These are phyloP conservation scores for Coffea eugenioides DNA, from an alignment of 257 asterid species.

Conservation along the genomic window DNA sequence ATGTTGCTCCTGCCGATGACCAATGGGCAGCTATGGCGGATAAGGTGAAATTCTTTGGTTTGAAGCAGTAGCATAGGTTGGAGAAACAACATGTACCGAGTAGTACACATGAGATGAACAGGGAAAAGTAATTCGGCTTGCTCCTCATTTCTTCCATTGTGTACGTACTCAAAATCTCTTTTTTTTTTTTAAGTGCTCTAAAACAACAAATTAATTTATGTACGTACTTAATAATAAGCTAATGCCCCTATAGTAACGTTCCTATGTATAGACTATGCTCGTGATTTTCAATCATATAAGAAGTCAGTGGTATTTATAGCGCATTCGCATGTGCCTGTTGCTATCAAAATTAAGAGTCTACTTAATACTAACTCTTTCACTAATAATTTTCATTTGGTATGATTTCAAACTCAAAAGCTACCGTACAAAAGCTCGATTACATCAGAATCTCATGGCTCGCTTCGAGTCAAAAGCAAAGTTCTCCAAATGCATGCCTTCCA, in stretches of 20 bases:
- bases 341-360: neutral
- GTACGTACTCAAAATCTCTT: neutral
- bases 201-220: neutral
- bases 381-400: neutral
- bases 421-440: neutral
- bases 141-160: conserved; percentile 14
- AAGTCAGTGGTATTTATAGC: neutral
- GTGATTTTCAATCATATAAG: neutral
- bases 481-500: conserved; percentile 99
- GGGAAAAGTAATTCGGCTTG: conserved; percentile 7
- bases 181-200: neutral
- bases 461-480: conserved; percentile 8
- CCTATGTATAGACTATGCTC: neutral
- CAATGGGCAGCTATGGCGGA: conserved; percentile 37
- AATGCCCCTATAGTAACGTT: neutral
- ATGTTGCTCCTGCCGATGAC: conserved; percentile 63
- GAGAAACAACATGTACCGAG: conserved; percentile 23
- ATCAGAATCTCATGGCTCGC: too few species aligned
- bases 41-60: conserved; percentile 33
- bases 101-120: neutral
- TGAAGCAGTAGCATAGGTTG: conserved; percentile 29
- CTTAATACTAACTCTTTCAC: neutral
- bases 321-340: neutral
- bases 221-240: neutral
- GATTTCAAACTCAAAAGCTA: neutral